Evolutionary conservation across 208 protist species (phyloP).

Genomic region (Porcisia hertigi): DNA sequence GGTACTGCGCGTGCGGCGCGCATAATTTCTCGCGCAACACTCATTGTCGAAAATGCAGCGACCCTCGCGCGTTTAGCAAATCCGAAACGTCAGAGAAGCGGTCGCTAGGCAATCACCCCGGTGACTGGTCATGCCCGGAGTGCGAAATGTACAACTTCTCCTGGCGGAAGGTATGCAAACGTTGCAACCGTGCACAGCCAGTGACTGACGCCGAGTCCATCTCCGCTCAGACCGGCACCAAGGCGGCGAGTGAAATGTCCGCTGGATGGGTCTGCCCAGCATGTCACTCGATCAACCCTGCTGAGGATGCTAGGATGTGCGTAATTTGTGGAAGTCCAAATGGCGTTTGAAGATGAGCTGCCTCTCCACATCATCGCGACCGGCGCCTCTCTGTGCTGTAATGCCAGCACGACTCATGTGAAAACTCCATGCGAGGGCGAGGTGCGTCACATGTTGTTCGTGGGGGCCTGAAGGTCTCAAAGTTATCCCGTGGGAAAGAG

Average conservation of each 20-base stretch:
- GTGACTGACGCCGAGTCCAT: background rate
- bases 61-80: background rate
- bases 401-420: background rate
- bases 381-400: background rate
- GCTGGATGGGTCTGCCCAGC: conserved; percentile 24
- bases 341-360: background rate
- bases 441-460: background rate
- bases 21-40: conserved; percentile 72
- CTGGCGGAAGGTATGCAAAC: conserved; percentile 30
- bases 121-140: conserved; percentile 33
- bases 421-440: too few species aligned
- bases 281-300: conserved; percentile 34
- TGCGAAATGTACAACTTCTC: conserved; percentile 41
- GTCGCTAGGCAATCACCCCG: background rate
- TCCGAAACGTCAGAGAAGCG: background rate
- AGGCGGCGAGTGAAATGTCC: background rate
- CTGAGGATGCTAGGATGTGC: background rate
- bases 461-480: background rate
- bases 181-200: conserved; percentile 15
- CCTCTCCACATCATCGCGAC: background rate
- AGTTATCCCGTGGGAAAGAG: background rate
- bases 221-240: background rate
- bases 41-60: conserved; percentile 41
- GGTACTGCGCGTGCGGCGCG: conserved; percentile 69
- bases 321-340: conserved; percentile 25